These are phyloP conservation scores for Lentinula aciculospora DNA, from an alignment of 768 basidiomycete species.

Conservation along the genomic window DNA sequence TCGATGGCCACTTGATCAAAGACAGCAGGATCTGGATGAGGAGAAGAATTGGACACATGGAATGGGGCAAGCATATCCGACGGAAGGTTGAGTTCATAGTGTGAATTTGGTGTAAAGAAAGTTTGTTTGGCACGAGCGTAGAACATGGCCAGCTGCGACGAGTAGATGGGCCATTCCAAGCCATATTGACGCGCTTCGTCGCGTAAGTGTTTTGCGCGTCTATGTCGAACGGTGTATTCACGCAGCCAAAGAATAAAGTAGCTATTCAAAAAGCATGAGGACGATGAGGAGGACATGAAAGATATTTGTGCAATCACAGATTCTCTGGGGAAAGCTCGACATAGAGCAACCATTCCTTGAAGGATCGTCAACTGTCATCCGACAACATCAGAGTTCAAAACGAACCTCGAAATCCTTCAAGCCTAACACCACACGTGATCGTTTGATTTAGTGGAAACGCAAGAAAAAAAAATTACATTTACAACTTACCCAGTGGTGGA, in stretches of 20 bases:
- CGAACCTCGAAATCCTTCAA: slow-evolving; percentile 64
- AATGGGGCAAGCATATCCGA: slow-evolving; percentile 61
- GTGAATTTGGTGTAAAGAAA: slow-evolving; percentile 67
- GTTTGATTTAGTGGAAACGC: neutral
- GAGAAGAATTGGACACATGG: slow-evolving; percentile 33
- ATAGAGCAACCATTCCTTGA: slow-evolving; percentile 73
- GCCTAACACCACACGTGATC: slow-evolving; percentile 29
- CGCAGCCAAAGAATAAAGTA: slow-evolving; percentile 82
- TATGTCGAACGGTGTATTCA: slow-evolving; percentile 56
- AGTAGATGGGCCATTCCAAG: slow-evolving; percentile 35
- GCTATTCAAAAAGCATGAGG: slow-evolving; percentile 23
- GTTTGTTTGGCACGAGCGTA: slow-evolving; percentile 78
- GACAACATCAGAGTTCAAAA: neutral
- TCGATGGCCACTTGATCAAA: slow-evolving; percentile 58
- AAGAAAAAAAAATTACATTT: slow-evolving; percentile 3
- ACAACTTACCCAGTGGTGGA: slow-evolving; percentile 58
- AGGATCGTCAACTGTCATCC: neutral
- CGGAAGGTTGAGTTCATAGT: slow-evolving; percentile 68
- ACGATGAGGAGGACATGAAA: slow-evolving; percentile 8
- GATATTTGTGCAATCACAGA: slow-evolving; percentile 36
- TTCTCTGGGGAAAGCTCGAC: slow-evolving; percentile 75
- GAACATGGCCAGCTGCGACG: slow-evolving; percentile 61
- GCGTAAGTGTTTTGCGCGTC: slow-evolving; percentile 14
- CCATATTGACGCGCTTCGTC: slow-evolving; percentile 23
- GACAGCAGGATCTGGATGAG: slow-evolving; percentile 60